Base-by-base conservation (phyloP, 228 moss, liverwort and hornwort species). In the Sphagnum magellanicum region DNA sequence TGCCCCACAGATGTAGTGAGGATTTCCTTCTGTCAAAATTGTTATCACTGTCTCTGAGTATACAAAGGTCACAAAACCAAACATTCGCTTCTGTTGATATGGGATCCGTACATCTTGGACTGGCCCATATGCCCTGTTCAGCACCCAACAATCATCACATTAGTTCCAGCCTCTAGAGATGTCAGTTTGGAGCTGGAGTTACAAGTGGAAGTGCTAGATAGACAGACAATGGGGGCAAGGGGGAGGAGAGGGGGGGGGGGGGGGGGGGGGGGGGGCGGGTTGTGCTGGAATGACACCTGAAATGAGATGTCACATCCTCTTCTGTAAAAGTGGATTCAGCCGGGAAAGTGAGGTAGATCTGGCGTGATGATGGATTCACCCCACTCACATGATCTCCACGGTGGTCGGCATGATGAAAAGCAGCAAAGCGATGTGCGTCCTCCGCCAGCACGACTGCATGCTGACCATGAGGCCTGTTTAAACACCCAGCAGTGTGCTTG, bases 401-500 rank as follows among this genome's bases (percentile, higher is more conserved):
- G 72, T 83, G 91, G 74, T 96, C 96, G 65, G 92, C 80, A 32
- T 32, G 32, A 57, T 92, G 86, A 65, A 91, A 96, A 48, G 92
- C 92, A 71, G 92, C 92, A 72, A 96, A 96, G 76, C 96, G 92
- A 72, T 96, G 96, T 65, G 96, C 96, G 87, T 96, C 96, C 86
- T 96, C 96, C 91, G 96, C 92, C 78, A 96, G 96, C 87, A 96
- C 96, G 75, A 96, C 96, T 83, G 96, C 96, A 89, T 96, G 96
- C 86, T 96, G 96, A 92, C 96, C 96, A 74, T 96, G 96, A 88
- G 96, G 96, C 96, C 96, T 96, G 96, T 95, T 95, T 92, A 95
- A 95, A 95, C 92, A 92, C 89, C 91, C 95, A 95, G 95, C 90
- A 95, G 95, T 95, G 90, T 95, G 95, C 95, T 95, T 95, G 95